Base-by-base conservation (phyloP, 139 green algal species). In the Ostreobium quekettii region DNA sequence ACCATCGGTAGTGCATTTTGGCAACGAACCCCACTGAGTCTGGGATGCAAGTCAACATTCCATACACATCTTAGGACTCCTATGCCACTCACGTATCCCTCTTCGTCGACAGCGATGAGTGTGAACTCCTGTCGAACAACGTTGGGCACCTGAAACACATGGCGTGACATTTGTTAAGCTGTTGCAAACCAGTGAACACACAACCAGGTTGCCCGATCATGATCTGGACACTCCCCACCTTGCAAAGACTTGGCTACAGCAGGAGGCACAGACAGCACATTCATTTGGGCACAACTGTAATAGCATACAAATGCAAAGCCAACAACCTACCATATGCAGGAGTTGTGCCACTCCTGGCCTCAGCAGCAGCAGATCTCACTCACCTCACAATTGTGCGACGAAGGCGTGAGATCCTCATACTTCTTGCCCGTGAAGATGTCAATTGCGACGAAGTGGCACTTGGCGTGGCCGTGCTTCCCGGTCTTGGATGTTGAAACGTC, bases 401-500 rank as follows among this genome's bases (percentile, higher is more conserved):
- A 98, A 53, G 93, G 91, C 4, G 85, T 87, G 81, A 99, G 90
- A 64, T 98, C 92, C 78, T 99, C 95, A 67, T 95, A 85, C 82
- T 99, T 99, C 90, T 97, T 99, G 75, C 81, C 81, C 36, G 90
- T 97, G 89, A 98, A 99, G 72, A 99, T 97, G 73, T 98, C 93
- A 47, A 95, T 87, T 39, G 74, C 91, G 3, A 90, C 77, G 70
- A 99, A 99, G 76, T 97, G 87, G 79, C 95, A 99, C 90, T 99
- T 99, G 39, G 95, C 95, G 84, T 98, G 90, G 60, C 95, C 95
- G 90, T 99, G 95, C 91, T 99, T 99, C 71, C 95, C 95, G 32
- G 95, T 99, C 88, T 99, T 99, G 60, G 95, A 99, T 58, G 95
- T 99, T 47, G 94, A 95, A 61, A 99, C 94, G 66, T 99, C 95